Evolutionary conservation across 176 grass and related monocot species (phyloP).

Genomic region (Leersia perrieri): DNA sequence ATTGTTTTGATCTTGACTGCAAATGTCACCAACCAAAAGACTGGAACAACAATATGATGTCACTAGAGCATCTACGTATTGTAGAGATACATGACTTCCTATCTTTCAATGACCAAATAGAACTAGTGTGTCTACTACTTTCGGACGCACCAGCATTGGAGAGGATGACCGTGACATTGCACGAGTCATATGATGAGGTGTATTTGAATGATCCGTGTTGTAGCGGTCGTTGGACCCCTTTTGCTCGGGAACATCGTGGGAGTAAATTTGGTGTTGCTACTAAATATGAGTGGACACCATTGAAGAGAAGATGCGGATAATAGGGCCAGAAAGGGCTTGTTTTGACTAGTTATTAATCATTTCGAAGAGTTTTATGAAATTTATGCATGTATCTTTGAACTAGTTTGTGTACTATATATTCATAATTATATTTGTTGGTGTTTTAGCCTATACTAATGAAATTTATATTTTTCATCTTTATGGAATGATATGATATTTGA

Average conservation of each 20-base stretch:
- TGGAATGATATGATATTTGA: too few relatives aligned
- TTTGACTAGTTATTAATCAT: too few relatives aligned
- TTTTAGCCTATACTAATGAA: too few relatives aligned
- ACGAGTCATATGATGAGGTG: background rate
- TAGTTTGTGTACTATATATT: too few relatives aligned
- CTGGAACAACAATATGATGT: background rate
- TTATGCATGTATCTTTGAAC: too few relatives aligned
- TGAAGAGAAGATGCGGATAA: background rate
- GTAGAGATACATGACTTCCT: background rate
- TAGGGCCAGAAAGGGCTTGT: too few relatives aligned
- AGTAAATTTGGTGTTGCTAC: background rate
- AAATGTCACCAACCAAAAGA: background rate
- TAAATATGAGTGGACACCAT: background rate
- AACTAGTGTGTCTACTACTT: background rate
- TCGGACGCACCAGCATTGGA: background rate
- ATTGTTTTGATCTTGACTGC: background rate
- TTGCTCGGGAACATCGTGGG: background rate
- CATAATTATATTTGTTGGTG: too few relatives aligned
- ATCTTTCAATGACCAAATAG: background rate
- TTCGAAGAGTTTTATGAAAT: too few relatives aligned
- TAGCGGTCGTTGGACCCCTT: background rate
- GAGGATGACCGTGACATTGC: background rate
- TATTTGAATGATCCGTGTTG: background rate
- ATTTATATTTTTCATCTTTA: too few relatives aligned
- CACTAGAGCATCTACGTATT: background rate